Evolutionary conservation across 768 basidiomycete genomes (phyloP), one percentile per base, ranked within the genome.

Genomic region (Dioszegia aurantiaca): DNA sequence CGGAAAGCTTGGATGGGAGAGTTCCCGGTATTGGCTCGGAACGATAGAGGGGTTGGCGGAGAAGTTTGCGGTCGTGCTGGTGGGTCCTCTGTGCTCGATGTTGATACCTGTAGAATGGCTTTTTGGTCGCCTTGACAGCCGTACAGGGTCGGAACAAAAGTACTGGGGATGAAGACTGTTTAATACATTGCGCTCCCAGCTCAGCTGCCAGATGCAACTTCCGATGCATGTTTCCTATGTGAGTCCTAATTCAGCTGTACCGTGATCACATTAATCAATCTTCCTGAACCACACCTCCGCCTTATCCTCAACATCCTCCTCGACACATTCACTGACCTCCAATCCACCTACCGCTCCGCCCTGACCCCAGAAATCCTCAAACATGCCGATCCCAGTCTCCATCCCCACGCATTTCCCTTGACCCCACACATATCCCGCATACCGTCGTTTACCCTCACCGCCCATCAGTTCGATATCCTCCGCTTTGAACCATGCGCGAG

Each of bases 361-460:
- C 24, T 26, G 24, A 8, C 43, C 55, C 43, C 37, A 37, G 43
- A 56, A 56, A 47, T 63, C 48, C 23, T 58, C 62, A 54, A 59
- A 63, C 61, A 63, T 58, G 2, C 65, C 65, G 2, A 67, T 33
- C 21, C 65, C 65, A 1, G 52, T 33, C 19, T 58, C 48, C 9
- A 26, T 39, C 28, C 56, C 42, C 4, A 63, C 24, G 19, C 44
- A 45, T 17, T 45, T 45, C 21, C 44, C 44, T 26, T 8, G 9
- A 27, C 23, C 19, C 8, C 19, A 24, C 12, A 45, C 44, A 17
- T 14, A 8, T 19, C 44, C 44, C 44, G 26, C 44, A 45, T 45
- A 17, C 26, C 26, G 9, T 27, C 19, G 23, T 12, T 26, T 24
- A 3, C 12, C 44, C 9, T 27, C 44, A 24, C 19, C 19, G 40